phyloP scores from a whole-genome alignment of 2,329 filamentous ascomycete species.

The Graphilbum sp. region DNA sequence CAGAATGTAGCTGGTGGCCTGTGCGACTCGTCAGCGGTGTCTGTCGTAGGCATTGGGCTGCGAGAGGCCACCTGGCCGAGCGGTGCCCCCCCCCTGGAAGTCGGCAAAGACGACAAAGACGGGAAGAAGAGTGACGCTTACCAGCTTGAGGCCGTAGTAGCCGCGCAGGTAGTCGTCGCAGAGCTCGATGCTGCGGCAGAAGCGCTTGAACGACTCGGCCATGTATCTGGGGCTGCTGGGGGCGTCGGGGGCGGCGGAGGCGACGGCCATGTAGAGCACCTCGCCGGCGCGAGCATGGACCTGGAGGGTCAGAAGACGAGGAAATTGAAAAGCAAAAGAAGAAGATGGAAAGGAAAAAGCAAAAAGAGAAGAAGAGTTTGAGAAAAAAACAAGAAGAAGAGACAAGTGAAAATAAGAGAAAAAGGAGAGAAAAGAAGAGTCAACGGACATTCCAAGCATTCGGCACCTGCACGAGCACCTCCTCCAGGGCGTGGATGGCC shows the following conservation, averaged over 20 bases:
- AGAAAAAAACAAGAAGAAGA: no score
- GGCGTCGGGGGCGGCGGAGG: constrained; percentile 19
- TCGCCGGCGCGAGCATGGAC: constrained; percentile 81
- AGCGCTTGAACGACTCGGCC: constrained; percentile 63
- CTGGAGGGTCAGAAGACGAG: constrained; percentile 23
- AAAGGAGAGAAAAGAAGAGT: no score
- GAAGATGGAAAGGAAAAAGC: no score
- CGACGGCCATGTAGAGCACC: constrained; percentile 56
- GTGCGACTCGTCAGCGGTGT: neutral
- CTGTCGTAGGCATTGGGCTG: neutral
- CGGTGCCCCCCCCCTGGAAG: no score
- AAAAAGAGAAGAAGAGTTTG: no score
- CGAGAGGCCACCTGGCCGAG: neutral
- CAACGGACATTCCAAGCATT: constrained; percentile 84
- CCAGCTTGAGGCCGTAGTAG: constrained; percentile 78
- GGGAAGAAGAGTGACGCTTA: constrained; percentile 20
- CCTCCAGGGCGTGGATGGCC: constrained; percentile 76
- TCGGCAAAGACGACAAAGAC: no score
- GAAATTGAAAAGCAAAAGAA: no score
- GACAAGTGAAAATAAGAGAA: no score
- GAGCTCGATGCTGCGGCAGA: constrained; percentile 80
- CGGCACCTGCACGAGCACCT: constrained; percentile 70
- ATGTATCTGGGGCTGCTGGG: constrained; percentile 35
- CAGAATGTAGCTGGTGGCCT: constrained; percentile 36
- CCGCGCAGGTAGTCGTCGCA: constrained; percentile 86